Evolutionary conservation across 1,284 basidiomycete genomes (phyloP).

Genomic region (Ceratobasidium theobromae): DNA sequence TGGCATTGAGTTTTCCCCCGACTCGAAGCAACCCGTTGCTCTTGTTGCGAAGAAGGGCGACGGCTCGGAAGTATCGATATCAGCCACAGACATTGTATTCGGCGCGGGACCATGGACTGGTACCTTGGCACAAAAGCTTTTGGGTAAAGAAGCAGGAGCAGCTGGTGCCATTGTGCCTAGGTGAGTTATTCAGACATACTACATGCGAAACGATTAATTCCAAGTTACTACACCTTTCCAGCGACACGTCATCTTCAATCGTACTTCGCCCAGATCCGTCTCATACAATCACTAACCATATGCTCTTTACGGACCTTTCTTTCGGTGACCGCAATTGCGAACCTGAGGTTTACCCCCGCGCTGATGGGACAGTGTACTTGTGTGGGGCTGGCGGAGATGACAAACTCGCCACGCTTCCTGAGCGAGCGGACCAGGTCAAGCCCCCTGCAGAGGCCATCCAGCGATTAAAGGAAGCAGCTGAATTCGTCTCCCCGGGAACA

Average conservation of each 20-base stretch:
- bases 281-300: constrained; percentile 42
- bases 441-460: constrained; percentile 44
- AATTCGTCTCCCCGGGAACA: constrained; percentile 46
- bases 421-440: constrained; percentile 45
- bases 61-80: constrained; percentile 41
- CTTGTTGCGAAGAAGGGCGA: constrained; percentile 38
- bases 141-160: constrained; percentile 49
- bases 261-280: constrained; percentile 29
- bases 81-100: constrained; percentile 58
- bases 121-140: constrained; percentile 51
- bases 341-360: constrained; percentile 51
- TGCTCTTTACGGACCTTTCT: constrained; percentile 56
- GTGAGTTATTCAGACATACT: constrained; percentile 36
- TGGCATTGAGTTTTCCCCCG: constrained; percentile 37
- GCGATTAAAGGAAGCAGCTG: constrained; percentile 48
- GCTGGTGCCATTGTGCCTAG: constrained; percentile 52
- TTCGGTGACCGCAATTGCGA: constrained; percentile 45
- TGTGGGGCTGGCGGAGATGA: constrained; percentile 44
- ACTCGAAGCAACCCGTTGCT: constrained; percentile 40
- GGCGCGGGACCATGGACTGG: constrained; percentile 89
- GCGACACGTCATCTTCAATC: constrained; percentile 36
- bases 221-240: constrained; percentile 37
- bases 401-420: constrained; percentile 43
- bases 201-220: constrained; percentile 39
- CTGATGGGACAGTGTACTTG: constrained; percentile 43